A percentile compares a stretch with the other conserved stretches of the same genome.
Conservation (phyloP, 1,284 basidiomycete genomes). For the Schizophyllum amplum region DNA sequence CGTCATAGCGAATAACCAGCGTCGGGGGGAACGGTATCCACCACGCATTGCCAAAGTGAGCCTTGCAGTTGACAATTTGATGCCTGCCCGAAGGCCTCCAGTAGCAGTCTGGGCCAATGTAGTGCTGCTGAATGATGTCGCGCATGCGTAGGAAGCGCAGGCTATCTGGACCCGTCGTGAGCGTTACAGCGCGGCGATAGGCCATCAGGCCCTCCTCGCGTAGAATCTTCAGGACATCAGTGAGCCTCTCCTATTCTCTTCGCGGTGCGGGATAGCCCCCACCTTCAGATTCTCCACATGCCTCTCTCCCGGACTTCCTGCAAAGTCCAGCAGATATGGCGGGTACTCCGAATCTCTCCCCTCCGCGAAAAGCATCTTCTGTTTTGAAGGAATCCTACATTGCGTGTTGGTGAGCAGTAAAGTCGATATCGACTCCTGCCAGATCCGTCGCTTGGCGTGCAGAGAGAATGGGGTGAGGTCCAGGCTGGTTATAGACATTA, state of each 20-base stretch:
- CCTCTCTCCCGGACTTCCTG: conserved; percentile 63
- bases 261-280: too few species aligned
- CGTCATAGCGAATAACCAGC: conserved; percentile 66
- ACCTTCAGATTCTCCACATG: conserved; percentile 74
- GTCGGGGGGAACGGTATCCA: conserved; percentile 75
- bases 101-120: conserved; percentile 62
- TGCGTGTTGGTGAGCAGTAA: conserved; percentile 56
- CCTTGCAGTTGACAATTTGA: background rate
- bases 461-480: conserved; percentile 53
- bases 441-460: conserved; percentile 69
- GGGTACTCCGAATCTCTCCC: conserved; percentile 53
- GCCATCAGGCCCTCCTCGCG: conserved; percentile 51
- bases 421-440: conserved; percentile 73
- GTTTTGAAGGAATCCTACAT: conserved; percentile 53
- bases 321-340: conserved; percentile 65
- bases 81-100: conserved; percentile 36
- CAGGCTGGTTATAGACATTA: conserved; percentile 31
- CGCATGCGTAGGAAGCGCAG: conserved; percentile 37
- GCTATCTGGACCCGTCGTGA: conserved; percentile 40
- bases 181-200: conserved; percentile 43
- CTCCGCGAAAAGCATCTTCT: conserved; percentile 55
- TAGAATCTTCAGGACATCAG: conserved; percentile 40
- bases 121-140: conserved; percentile 45
- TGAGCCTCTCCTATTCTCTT: background rate
- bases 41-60: conserved; percentile 63